A percentile compares a stretch with the other conserved stretches of the same genome.
phyloP scores from a whole-genome alignment of 2,329 filamentous ascomycete genomes.

The Fusarium miscanthi region DNA sequence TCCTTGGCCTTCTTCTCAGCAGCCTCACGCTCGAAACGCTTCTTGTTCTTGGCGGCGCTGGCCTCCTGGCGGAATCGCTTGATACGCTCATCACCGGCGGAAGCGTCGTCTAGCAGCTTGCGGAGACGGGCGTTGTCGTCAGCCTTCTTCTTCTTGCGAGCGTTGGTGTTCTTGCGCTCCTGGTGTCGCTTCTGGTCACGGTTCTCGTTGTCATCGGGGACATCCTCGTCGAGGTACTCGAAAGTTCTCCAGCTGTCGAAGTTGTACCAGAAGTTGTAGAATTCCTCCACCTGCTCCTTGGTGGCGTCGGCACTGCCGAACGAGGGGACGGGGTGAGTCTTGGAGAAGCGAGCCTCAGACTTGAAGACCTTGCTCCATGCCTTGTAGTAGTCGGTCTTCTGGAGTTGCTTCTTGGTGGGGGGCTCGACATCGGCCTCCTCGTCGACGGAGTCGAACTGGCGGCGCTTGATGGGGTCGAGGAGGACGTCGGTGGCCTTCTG shows the following conservation, averaged over 20 bases:
- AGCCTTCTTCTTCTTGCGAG: constrained; percentile 99
- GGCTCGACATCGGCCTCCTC: constrained; percentile 93
- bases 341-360: constrained; percentile 92
- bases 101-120: constrained; percentile 87
- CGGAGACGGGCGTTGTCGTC: constrained; percentile 94
- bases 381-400: constrained; percentile 94
- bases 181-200: constrained; percentile 98
- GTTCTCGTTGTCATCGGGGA: constrained; percentile 98
- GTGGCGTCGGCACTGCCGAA: constrained; percentile 86
- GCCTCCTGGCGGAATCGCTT: constrained; percentile 96
- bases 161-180: constrained; percentile 97
- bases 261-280: constrained; percentile 99
- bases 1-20: constrained; percentile 92
- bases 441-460: constrained; percentile 97
- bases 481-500: constrained; percentile 97
- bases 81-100: constrained; percentile 91
- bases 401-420: constrained; percentile 88
- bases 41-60: constrained; percentile 96
- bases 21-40: constrained; percentile 88
- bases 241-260: constrained; percentile 98
- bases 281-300: constrained; percentile 90
- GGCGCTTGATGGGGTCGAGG: constrained; percentile 88
- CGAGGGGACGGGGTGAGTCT: constrained; percentile 85
- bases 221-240: constrained; percentile 98
- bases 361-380: constrained; percentile 92